A percentile compares a stretch with the other conserved stretches of the same genome.
Evolutionary conservation across 805 yeast genomes (phyloP).

Genomic region (Maudiozyma saulgeensis): DNA sequence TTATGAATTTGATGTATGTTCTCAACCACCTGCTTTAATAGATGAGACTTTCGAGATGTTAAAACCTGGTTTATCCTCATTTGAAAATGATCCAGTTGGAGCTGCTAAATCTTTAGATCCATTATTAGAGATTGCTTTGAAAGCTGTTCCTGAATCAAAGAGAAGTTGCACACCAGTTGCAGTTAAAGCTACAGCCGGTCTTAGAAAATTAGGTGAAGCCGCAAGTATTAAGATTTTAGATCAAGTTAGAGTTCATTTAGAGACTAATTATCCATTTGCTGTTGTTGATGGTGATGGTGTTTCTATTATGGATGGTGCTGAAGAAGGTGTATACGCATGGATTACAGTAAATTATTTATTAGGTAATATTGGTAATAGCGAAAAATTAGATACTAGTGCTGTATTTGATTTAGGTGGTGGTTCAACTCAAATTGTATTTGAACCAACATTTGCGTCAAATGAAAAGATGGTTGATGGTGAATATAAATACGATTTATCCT

Average conservation of each 20-base stretch:
- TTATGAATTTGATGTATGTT: conserved; percentile 82
- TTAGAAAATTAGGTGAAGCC: conserved; percentile 72
- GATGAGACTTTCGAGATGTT: conserved; percentile 79
- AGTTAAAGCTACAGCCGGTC: conserved; percentile 96
- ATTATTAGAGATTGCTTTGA: conserved; percentile 64
- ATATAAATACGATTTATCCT: conserved; percentile 68
- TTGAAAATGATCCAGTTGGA: conserved; percentile 64
- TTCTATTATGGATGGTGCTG: conserved; percentile 89
- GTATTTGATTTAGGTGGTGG: conserved; percentile 98
- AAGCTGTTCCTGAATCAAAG: conserved; percentile 61
- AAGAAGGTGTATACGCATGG: conserved; percentile 99
- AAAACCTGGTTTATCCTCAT: conserved; percentile 86
- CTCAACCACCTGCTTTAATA: conserved; percentile 70
- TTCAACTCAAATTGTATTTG: conserved; percentile 96
- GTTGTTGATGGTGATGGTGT: conserved; percentile 82
- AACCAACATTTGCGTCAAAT: conserved; percentile 63
- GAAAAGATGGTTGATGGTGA: conserved; percentile 76
- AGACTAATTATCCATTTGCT: conserved; percentile 80
- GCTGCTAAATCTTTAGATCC: conserved; percentile 91
- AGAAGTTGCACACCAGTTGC: conserved; percentile 87
- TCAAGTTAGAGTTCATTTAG: conserved; percentile 70
- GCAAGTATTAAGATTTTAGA: conserved; percentile 61
- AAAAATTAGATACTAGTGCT: conserved; percentile 81
- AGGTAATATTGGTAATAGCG: conserved; percentile 79
- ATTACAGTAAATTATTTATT: conserved; percentile 87